Evolutionary conservation across 306 rosid species (phyloP).

Genomic region (Canavalia ensiformis): DNA sequence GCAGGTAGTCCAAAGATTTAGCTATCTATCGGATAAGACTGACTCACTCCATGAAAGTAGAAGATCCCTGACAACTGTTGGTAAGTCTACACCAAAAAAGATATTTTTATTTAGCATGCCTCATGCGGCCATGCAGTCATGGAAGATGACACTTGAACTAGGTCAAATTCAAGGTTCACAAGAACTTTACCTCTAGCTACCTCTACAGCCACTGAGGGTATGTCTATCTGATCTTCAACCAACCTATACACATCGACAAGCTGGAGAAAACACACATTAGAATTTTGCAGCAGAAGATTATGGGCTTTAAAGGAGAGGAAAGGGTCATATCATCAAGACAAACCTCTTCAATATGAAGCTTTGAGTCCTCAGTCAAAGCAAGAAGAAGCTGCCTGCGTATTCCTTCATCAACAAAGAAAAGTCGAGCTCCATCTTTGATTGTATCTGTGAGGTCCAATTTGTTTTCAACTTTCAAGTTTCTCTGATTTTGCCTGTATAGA

Average conservation of each 20-base stretch:
- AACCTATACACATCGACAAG: constrained; percentile 94
- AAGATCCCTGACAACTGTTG: constrained; percentile 77
- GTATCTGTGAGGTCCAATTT: constrained; percentile 96
- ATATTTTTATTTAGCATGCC: constrained; percentile 26
- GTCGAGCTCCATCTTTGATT: constrained; percentile 97
- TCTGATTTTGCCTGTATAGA: constrained; percentile 64
- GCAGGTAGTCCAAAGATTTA: constrained; percentile 48
- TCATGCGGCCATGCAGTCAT: neutral
- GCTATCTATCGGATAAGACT: constrained; percentile 77
- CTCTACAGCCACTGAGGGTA: constrained; percentile 85
- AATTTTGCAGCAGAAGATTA: constrained; percentile 31
- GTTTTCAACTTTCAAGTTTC: constrained; percentile 62
- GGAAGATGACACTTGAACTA: constrained; percentile 24
- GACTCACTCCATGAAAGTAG: constrained; percentile 91
- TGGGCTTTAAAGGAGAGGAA: constrained; percentile 24
- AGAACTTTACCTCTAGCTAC: constrained; percentile 80
- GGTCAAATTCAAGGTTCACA: constrained; percentile 12
- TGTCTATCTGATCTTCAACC: constrained; percentile 87
- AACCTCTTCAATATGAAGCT: constrained; percentile 97
- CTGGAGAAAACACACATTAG: constrained; percentile 61
- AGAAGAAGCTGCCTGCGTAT: constrained; percentile 94
- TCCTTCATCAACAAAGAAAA: constrained; percentile 84
- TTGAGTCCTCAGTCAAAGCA: constrained; percentile 97
- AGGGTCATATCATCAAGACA: constrained; percentile 36
- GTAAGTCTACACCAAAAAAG: constrained; percentile 69